These are phyloP conservation scores for Pichia cephalocereana DNA, from an alignment of 805 yeast genomes.

Conservation along the genomic window DNA sequence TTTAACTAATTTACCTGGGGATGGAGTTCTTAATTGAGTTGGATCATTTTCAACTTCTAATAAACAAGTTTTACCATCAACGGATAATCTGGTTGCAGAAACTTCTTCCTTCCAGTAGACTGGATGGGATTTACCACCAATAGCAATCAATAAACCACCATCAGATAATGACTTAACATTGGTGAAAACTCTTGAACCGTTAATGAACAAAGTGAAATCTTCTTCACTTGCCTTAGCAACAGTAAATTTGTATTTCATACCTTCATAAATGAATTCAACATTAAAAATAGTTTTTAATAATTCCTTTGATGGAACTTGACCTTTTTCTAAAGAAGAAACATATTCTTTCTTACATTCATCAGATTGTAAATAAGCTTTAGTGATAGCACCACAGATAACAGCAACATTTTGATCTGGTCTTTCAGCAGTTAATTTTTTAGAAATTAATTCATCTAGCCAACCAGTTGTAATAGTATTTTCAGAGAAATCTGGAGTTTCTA, in stretches of 20 bases:
- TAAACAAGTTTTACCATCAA: constrained; percentile 89
- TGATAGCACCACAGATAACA: constrained; percentile 93
- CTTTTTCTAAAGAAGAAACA: constrained; percentile 74
- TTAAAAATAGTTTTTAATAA: constrained; percentile 81
- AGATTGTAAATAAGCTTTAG: constrained; percentile 82
- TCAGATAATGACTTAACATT: constrained; percentile 86
- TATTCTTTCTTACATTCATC: constrained; percentile 64
- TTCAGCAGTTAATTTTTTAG: constrained; percentile 91
- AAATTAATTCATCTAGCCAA: constrained; percentile 95
- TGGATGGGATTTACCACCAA: constrained; percentile 90
- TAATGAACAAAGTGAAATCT: constrained; percentile 78
- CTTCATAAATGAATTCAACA: constrained; percentile 92
- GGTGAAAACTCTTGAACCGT: constrained; percentile 84
- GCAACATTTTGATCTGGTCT: constrained; percentile 91
- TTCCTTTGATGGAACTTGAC: constrained; percentile 86
- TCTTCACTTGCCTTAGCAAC: constrained; percentile 89
- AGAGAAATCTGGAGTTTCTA: constrained; percentile 95
- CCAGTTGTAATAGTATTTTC: constrained; percentile 96
- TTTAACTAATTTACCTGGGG: constrained; percentile 96
- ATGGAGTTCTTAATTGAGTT: constrained; percentile 95
- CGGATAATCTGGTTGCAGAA: constrained; percentile 87
- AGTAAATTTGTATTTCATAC: constrained; percentile 86
- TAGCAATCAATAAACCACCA: constrained; percentile 82
- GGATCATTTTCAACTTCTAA: constrained; percentile 97
- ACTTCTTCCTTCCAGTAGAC: constrained; percentile 98